A percentile compares a stretch with the other conserved stretches of the same genome.
Conservation (phyloP, 169 alveolate genomes). For the Theileria orientalis region DNA sequence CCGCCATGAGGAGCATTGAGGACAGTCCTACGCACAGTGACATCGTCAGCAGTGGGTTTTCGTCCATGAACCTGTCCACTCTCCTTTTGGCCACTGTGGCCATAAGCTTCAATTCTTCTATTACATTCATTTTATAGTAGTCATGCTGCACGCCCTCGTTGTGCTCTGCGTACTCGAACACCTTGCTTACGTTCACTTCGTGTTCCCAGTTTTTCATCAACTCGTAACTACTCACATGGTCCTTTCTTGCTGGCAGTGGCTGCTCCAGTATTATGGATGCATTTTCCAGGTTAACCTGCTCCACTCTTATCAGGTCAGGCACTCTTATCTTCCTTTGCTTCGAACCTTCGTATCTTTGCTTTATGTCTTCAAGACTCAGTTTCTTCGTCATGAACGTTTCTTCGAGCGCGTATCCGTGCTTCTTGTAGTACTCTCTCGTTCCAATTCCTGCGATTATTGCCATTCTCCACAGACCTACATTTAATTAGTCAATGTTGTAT, state of each 20-base stretch:
- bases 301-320: slow-evolving; percentile 29
- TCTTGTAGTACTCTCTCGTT: slow-evolving; percentile 96
- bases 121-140: not conserved
- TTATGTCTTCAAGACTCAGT: slow-evolving; percentile 53
- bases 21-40: not conserved
- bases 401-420: slow-evolving; percentile 92
- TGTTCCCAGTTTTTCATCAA: not conserved
- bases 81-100: not conserved
- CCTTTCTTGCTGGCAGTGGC: slow-evolving; percentile 28
- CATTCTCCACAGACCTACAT: slow-evolving; percentile 85
- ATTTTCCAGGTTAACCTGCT: slow-evolving; percentile 26
- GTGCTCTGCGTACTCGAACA: not conserved
- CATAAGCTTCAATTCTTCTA: not conserved
- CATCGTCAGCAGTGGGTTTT: not conserved
- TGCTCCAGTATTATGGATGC: slow-evolving; percentile 16
- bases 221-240: not conserved
- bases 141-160: not conserved
- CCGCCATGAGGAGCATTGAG: not conserved
- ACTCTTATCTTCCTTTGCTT: slow-evolving; percentile 7
- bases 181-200: not conserved
- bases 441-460: slow-evolving; percentile 99
- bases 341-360: slow-evolving; percentile 18
- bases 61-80: not conserved
- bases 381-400: slow-evolving; percentile 93
- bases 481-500: slow-evolving; percentile 29